Evolutionary conservation across 345 rosid genomes (phyloP).

Genomic region (Raphanus sativus): DNA sequence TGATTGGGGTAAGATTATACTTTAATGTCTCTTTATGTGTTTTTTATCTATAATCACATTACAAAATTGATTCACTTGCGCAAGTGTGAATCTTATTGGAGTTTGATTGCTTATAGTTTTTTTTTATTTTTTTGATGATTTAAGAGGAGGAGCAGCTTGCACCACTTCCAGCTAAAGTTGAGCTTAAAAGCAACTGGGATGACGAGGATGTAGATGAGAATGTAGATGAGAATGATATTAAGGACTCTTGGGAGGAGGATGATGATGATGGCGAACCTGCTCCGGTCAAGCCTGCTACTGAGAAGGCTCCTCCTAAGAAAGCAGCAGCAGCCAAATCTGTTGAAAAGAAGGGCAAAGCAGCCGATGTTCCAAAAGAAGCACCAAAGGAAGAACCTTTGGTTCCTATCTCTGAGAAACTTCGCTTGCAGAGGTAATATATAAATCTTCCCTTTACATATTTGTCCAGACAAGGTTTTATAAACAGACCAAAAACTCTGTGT

Average conservation of each 20-base stretch:
- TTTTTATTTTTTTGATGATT: not conserved
- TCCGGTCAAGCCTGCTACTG: conserved; percentile 60
- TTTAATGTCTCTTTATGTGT: not conserved
- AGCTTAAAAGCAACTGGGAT: conserved; percentile 69
- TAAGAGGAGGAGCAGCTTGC: conserved; percentile 71
- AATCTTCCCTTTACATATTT: too few species aligned
- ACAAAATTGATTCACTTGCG: not conserved
- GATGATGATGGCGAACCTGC: conserved; percentile 65
- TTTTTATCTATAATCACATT: not conserved
- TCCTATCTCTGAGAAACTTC: conserved; percentile 74
- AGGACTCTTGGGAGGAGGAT: conserved; percentile 99
- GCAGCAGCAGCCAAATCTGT: conserved; percentile 47
- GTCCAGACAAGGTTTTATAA: not conserved
- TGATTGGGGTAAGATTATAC: conserved; percentile 35
- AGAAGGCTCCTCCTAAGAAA: conserved; percentile 48
- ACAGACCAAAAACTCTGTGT: not conserved
- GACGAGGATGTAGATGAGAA: conserved; percentile 96
- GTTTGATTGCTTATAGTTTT: conserved; percentile 16
- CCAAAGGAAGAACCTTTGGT: conserved; percentile 51
- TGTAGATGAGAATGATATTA: conserved; percentile 75
- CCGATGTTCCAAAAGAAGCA: conserved; percentile 24
- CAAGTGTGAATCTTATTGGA: not conserved
- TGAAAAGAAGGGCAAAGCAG: conserved; percentile 58
- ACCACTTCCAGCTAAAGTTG: conserved; percentile 53
- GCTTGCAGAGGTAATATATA: conserved; percentile 64